Evolutionary conservation across 2,329 filamentous ascomycete species (phyloP).

Genomic region (Capronia coronata): DNA sequence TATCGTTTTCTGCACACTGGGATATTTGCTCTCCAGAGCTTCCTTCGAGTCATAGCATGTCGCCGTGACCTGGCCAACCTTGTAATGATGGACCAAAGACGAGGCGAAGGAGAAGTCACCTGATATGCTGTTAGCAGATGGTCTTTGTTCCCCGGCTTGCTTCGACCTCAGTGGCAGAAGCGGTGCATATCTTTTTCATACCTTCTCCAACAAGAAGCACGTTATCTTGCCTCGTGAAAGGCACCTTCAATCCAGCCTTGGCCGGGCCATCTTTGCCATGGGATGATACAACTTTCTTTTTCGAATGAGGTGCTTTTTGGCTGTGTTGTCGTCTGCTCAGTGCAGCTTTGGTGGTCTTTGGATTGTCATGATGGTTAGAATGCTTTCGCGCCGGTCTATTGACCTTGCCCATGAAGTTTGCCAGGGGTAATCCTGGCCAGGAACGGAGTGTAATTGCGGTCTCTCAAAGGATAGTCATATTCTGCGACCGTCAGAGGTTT

Average conservation of each 20-base stretch:
- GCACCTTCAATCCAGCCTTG: slow-evolving; percentile 24
- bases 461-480: background rate
- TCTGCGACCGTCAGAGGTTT: background rate
- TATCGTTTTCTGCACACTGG: slow-evolving; percentile 46
- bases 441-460: background rate
- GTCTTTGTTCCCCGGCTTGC: slow-evolving; percentile 4
- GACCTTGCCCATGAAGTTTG: slow-evolving; percentile 17
- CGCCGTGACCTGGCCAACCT: slow-evolving; percentile 36
- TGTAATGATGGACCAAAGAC: slow-evolving; percentile 39
- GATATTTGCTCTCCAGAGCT: slow-evolving; percentile 63
- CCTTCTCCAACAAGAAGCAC: slow-evolving; percentile 43
- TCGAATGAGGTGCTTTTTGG: slow-evolving; percentile 9
- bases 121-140: slow-evolving; percentile 26
- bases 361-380: slow-evolving; percentile 18
- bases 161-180: background rate
- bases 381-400: slow-evolving; percentile 18
- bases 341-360: slow-evolving; percentile 5
- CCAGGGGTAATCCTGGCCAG: background rate
- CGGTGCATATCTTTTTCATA: slow-evolving; percentile 26
- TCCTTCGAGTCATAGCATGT: slow-evolving; percentile 43
- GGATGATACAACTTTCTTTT: slow-evolving; percentile 1
- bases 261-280: slow-evolving; percentile 1
- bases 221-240: slow-evolving; percentile 38
- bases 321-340: slow-evolving; percentile 21
- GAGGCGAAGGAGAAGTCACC: slow-evolving; percentile 46